Percentiles rank a stretch among this genome's conserved stretches.
phyloP scores from a whole-genome alignment of 768 basidiomycete genomes.

The Hebeloma cylindrosporum region DNA sequence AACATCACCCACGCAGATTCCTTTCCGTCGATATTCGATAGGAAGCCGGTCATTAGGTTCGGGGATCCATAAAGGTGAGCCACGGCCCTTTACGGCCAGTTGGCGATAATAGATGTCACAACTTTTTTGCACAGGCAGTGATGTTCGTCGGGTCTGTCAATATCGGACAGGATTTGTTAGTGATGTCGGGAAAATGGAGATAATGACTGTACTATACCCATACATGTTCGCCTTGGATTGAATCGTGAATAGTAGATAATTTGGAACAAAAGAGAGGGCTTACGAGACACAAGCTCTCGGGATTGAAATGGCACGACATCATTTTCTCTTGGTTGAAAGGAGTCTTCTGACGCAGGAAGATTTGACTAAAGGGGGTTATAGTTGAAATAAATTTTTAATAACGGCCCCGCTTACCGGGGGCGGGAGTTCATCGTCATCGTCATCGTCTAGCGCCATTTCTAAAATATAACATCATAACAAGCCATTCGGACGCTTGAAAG shows the following conservation, averaged over 20 bases:
- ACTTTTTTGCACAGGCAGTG: not conserved
- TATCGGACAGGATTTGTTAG: not conserved
- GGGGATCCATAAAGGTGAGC: conserved; percentile 18
- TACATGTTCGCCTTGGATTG: no score
- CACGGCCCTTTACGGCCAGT: conserved; percentile 10
- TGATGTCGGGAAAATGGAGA: not conserved
- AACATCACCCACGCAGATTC: conserved; percentile 19
- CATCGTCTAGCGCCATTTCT: not conserved
- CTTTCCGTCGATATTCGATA: conserved; percentile 8
- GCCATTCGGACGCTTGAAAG: not conserved
- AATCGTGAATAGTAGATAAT: no score
- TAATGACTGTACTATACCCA: no score
- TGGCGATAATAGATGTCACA: conserved; percentile 13
- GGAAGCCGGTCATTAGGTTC: conserved; percentile 14
- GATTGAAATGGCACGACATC: no score
- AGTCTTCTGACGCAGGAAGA: no score
- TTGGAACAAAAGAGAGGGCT: no score
- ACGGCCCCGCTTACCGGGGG: no score
- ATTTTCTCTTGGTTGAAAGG: no score
- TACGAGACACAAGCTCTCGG: no score
- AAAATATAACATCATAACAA: not conserved
- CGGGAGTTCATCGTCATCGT: not conserved
- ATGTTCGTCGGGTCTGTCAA: not conserved
- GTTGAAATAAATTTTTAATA: no score
- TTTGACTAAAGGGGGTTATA: no score